Evolutionary conservation across 208 protist species (phyloP).

Genomic region (Leishmania major): DNA sequence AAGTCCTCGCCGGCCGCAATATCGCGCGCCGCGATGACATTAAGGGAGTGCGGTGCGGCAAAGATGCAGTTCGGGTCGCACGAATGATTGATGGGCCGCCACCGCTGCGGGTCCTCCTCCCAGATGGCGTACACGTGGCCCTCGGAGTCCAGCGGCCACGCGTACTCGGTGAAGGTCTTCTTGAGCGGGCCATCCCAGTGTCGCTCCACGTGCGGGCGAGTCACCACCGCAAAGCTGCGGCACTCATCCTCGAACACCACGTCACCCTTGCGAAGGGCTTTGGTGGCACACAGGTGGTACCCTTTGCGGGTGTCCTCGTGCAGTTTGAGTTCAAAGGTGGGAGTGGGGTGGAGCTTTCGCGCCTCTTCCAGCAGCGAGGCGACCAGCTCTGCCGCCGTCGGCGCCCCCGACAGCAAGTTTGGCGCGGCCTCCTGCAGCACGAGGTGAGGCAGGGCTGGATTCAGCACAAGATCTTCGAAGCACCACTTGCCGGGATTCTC

Average conservation of each 20-base stretch:
- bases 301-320: slow-evolving; percentile 51
- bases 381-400: slow-evolving; percentile 2
- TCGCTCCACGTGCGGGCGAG: slow-evolving; percentile 58
- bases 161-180: slow-evolving; percentile 81
- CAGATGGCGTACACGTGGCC: slow-evolving; percentile 89
- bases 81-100: slow-evolving; percentile 89
- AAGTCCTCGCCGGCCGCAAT: slow-evolving; percentile 78
- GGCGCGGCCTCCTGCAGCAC: not conserved
- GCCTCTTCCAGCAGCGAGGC: slow-evolving; percentile 25
- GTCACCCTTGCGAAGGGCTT: slow-evolving; percentile 49
- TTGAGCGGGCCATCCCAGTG: slow-evolving; percentile 55
- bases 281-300: slow-evolving; percentile 65
- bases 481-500: slow-evolving; percentile 53
- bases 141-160: slow-evolving; percentile 86
- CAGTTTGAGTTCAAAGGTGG: slow-evolving; percentile 39
- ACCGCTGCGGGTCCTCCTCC: slow-evolving; percentile 71
- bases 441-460: slow-evolving; percentile 6
- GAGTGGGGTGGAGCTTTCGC: slow-evolving; percentile 12
- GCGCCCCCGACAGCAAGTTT: not conserved
- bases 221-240: slow-evolving; percentile 75
- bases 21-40: slow-evolving; percentile 75
- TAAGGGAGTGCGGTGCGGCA: slow-evolving; percentile 78
- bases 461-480: slow-evolving; percentile 28
- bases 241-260: slow-evolving; percentile 84
- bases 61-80: slow-evolving; percentile 90